Evolutionary conservation across 345 rosid genomes (phyloP).

Genomic region (Bretschneidera sinensis): DNA sequence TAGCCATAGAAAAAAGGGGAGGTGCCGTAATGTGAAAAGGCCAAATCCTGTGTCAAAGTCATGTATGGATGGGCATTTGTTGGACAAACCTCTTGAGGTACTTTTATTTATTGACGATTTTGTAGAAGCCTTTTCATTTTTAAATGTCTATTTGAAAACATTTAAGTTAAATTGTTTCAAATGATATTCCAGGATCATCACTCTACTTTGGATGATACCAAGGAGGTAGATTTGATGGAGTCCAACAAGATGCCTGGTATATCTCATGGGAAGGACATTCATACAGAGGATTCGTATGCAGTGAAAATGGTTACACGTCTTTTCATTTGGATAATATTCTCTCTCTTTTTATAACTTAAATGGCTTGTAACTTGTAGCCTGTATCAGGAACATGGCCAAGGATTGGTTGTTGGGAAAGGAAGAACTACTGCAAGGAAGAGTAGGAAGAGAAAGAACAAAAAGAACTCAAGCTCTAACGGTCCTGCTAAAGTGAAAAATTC

Average conservation of each 20-base stretch:
- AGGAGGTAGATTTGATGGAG: slow-evolving; percentile 31
- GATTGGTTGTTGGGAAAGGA: slow-evolving; percentile 41
- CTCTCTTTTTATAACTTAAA: slow-evolving; percentile 22
- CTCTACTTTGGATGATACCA: slow-evolving; percentile 13
- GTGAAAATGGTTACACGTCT: slow-evolving; percentile 37
- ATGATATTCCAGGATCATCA: slow-evolving; percentile 34
- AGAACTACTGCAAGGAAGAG: slow-evolving; percentile 48
- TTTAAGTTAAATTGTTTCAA: slow-evolving; percentile 10
- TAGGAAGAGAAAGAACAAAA: slow-evolving; percentile 61
- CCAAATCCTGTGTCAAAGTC: slow-evolving; percentile 28
- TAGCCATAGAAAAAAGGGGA: slow-evolving; percentile 58
- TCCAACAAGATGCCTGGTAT: slow-evolving; percentile 32
- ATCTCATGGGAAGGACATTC: slow-evolving; percentile 29
- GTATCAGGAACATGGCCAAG: slow-evolving; percentile 65
- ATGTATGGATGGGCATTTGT: slow-evolving; percentile 20
- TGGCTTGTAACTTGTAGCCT: slow-evolving; percentile 41
- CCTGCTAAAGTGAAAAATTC: slow-evolving; percentile 29
- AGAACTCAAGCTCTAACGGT: slow-evolving; percentile 29
- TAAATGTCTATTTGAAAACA: slow-evolving; percentile 4
- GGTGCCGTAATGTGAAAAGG: slow-evolving; percentile 40
- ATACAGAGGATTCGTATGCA: slow-evolving; percentile 26
- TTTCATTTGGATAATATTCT: slow-evolving; percentile 19
- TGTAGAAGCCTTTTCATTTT: slow-evolving; percentile 2
- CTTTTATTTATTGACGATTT: slow-evolving; percentile 11
- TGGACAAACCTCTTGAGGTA: slow-evolving; percentile 49